Conservation (phyloP, 1,284 basidiomycete species). For the Rhodotorula sp. region DNA sequence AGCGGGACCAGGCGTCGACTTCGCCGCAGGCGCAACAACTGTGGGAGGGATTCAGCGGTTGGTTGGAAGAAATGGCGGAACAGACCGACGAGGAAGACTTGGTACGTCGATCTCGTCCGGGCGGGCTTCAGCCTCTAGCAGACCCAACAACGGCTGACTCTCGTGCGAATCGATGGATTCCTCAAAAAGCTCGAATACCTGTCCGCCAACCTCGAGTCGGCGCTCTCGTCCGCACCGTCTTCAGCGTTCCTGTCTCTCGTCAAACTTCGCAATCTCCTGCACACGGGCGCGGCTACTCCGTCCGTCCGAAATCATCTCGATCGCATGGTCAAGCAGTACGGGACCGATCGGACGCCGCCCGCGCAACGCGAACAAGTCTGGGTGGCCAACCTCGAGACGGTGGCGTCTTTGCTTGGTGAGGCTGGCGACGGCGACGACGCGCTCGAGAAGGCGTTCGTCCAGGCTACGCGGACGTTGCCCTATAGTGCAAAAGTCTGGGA, state of each 20-base stretch:
- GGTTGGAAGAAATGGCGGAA: conserved; percentile 34
- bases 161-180: no score
- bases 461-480: conserved; percentile 24
- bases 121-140: conserved; percentile 5
- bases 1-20: conserved; percentile 1
- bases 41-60: conserved; percentile 36
- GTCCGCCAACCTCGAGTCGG: conserved; percentile 24
- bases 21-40: conserved; percentile 9
- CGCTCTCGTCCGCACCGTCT: conserved; percentile 21
- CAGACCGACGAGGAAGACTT: conserved; percentile 17
- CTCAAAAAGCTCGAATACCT: conserved; percentile 26
- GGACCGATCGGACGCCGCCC: neutral
- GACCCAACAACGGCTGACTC: no score
- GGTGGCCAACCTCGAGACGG: conserved; percentile 33
- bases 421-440: neutral
- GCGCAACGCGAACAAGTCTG: conserved; percentile 28
- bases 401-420: neutral
- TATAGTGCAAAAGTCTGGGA: conserved; percentile 33
- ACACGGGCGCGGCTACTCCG: conserved; percentile 2
- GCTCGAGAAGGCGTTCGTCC: neutral
- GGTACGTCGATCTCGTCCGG: neutral
- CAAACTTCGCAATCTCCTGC: conserved; percentile 29
- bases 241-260: conserved; percentile 35
- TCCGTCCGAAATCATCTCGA: conserved; percentile 13
- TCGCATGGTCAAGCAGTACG: conserved; percentile 21